Base-by-base conservation (phyloP, 257 asterid genomes). In the Salvia hispanica region DNA sequence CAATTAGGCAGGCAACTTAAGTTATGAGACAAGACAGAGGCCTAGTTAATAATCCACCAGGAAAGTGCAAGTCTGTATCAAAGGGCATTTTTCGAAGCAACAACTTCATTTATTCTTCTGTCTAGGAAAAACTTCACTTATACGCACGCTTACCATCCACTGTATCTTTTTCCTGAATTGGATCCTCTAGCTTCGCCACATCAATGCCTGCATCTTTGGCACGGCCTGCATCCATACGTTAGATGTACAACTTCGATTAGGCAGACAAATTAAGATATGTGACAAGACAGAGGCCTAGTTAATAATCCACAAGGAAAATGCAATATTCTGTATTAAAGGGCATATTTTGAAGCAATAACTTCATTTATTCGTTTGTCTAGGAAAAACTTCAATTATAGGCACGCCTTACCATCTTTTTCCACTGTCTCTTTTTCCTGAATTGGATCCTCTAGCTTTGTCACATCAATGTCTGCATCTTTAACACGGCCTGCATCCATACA, bases 401-500 rank as follows among this genome's bases (percentile, higher is more conserved):
- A 2, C 31, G 51, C 44, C 45, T 43, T 62, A 25, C 31, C 31
- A 25, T 25, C 31, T 25, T 1, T 25, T 25, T 25, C 31, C 31
- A 25, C 31, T 25, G 31, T 25, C 0, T 1, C 31, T 2, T 25
- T 2, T 25, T 55, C 59, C 67, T 39, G 67, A 63, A 47, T 65
- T 63, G 69, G 59, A 70, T 72, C 76, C 37, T 62, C 79, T 5
- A 54, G 70, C 68, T 70, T 67, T 67, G 62, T 75, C 28, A 50
- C 62, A 39, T 39, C 43, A 39, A 39, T 39, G 43, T 8, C 43
- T 39, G 43, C 43, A 66, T 62, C 76, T 25, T 64, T 43, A 43
- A 43, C 31, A 25, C 68, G 59, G 16, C 51, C 81, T 51, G 70
- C 77, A 64, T 63, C 42, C 53, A 79, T 15, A 66, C 8, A 33